Evolutionary conservation across 192 early-diverging fungal genomes (phyloP), one percentile per base, ranked within the genome.

Genomic region (Funneliformis mosseae): DNA sequence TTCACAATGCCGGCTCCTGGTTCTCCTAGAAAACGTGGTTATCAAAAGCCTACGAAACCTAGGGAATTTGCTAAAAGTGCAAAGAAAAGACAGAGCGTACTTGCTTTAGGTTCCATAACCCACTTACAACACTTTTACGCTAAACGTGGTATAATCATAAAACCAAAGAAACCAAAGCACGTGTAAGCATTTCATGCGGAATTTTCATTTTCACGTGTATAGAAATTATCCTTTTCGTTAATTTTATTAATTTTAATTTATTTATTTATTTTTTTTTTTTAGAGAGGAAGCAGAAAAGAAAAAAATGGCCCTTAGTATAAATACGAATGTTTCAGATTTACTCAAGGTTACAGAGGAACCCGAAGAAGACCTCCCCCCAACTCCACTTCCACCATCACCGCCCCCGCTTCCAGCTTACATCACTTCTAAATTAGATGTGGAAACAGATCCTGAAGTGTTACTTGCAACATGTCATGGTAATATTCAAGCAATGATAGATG

Each of bases 81-180:
- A n/a, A 81, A 81, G 59, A 87, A 84, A 48, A 50, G 88, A 80
- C 86, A 87, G 3, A 88, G 85, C 9, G 85, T 91, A n/a, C 63
- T 85, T 39, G 88, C 90, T 14, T 50, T 91, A 11, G 88, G 90
- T 48, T 87, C 85, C 62, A 91, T 91, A 50, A 87, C 85, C 27
- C 87, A 86, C 14, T 81, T 91, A 42, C 89, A 91, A 82, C 84
- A 87, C 33, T 89, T 87, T 82, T 88, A 89, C 79, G 88, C 87
- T 41, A 88, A 87, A 43, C 85, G 85, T 60, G 88, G 87, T 16
- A 66, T 83, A n/a, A 79, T 86, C 27, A 55, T 78, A 55, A 61
- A 70, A 67, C 67, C 74, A 48, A 75, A 76, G 69, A 74, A 64
- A 46, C 27, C 76, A 81, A 83, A 84, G 73, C n/a, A 81, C 11